Evolutionary conservation across 768 basidiomycete species (phyloP), one percentile per base, ranked within the genome.

Genomic region (Suillus discolor): DNA sequence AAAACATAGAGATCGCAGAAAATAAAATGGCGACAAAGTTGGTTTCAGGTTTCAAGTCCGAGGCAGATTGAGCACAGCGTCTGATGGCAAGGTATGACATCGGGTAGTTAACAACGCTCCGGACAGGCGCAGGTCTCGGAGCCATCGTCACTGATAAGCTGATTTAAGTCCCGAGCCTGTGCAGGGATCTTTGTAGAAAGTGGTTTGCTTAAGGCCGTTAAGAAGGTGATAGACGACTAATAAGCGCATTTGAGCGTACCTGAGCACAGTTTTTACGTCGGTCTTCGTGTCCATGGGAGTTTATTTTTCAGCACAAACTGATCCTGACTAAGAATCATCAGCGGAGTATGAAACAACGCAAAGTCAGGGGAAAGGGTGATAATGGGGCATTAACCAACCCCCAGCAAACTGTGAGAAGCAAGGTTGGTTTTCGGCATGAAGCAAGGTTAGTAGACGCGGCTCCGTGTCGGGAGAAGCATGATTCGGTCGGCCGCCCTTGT

Each of bases 191-290:
- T 38, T 51, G 25, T 15, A 28, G 15, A 8, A 25, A 25, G 23
- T 59, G 8, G 8, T 16, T 36, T 57, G 62, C 53, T 61, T 42
- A 60, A 63, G 55, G 59, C 59, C 59, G 59, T 20, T 60, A 20
- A 60, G 62, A 38, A 63, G 57, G 39, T 60, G 62, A 63, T 60
- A 61, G 61, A 59, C 51, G 5, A 61, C 8, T 63, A 57, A 63
- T 63, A 63, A 25, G 42, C 62, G 62, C 38, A 5, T 11, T 12
- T 34, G 2, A n/a, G 9, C 25, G 62, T 63, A 60, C 62, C 62
- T 63, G 62, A 31, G 6, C 31, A 31, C 31, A 31, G 31, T 28
- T 2, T 28, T 28, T 28, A 28, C 25, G 25, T 28, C 25, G n/a
- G n/a, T n/a, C n/a, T n/a, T n/a, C n/a, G n/a, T n/a, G 31, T 31